Evolutionary conservation across 2,329 filamentous ascomycete genomes (phyloP), one percentile per base, ranked within the genome.

Genomic region (Coniochaeta prunicola): DNA sequence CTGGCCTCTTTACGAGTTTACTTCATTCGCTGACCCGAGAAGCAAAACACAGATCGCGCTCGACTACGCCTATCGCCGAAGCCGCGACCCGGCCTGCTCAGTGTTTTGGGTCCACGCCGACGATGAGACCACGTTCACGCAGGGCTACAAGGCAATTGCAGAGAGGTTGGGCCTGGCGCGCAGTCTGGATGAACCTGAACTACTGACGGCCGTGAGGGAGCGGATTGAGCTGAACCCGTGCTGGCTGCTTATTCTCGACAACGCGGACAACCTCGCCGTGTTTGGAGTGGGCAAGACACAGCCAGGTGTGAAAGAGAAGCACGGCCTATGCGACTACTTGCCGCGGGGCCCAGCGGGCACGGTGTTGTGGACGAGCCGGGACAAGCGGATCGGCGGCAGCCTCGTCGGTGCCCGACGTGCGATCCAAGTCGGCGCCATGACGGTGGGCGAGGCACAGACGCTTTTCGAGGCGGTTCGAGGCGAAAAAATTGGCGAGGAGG

Each of bases 11-110:
- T 30, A 8, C 38, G 9, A 50, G 19, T 21, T 13, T 50, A 26
- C 34, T 42, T 30, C 21, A 50, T 21, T 13, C 45, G 53, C 61
- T 58, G 57, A 61, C 40, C 12, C n/a, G 34, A 1, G 13, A 15
- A 74, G 73, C 0, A 76, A 76, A 66, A 74, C 73, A 0, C 72
- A 74, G 56, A 65, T 75, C 19, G 72, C 72, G 1, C 62, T 74
- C 3, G 66, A 73, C 13, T 75, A 70, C 58, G 71, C 70, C 1
- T 71, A 73, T 58, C 56, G 57, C 6, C 64, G 64, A 57, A 60
- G 62, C 59, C 59, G 60, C n/a, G 15, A 60, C 5, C 62, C 65
- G 12, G 50, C 58, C 0, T 70, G 68, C 56, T 72, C 68, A 0
- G 64, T 76, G 1, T 73, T 75, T 59, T 75, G 70, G 73, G 68